Evolutionary conservation across 352 stramenopile species (phyloP), one percentile per base, ranked within the genome.

Genomic region (Vaucheria bursata): DNA sequence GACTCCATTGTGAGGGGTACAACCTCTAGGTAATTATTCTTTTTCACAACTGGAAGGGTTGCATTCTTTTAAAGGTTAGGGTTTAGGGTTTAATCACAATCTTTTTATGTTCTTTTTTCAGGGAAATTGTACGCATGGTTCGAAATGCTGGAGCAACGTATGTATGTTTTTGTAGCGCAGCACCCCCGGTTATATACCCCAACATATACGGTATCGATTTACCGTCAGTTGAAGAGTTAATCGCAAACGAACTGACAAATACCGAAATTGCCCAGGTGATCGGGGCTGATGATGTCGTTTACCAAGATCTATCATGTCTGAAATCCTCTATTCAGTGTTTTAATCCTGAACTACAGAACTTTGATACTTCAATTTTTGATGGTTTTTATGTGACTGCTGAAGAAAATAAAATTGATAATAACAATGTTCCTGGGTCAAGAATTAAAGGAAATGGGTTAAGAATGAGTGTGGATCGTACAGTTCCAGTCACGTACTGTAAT

Each of bases 191-290:
- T 84, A 90, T 93, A 38, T 95, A 98, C 86, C 93, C 94, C n/a
- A 99, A 98, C 82, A 95, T 98, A 29, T 99, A 99, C 85, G 96
- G 96, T 36, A 98, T 99, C 83, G 95, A 99, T 84, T 98, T 99
- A 89, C 94, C 94, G 3, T 97, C 95, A 65, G 87, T 88, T 37
- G 88, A 95, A 70, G 96, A 99, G 84, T 88, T 99, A 33, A 95
- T 99, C 80, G 95, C 96, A 1, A 95, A 97, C 82, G 91, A 95
- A 83, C 88, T 91, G 69, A 91, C 92, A 1, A 91, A 97, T 50
- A 90, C 93, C 0, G 87, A 97, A 78, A 95, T 98, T 25, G 65
- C 65, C 18, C 83, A 88, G 59, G 88, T 90, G 73, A 91, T 97
- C 73, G 90, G 89, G 37, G 91, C 89, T 77, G 92, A 96, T 76